Percentiles rank a stretch among this genome's conserved stretches.
Conservation (phyloP, 306 rosid genomes). For the Castanea mollissima region DNA sequence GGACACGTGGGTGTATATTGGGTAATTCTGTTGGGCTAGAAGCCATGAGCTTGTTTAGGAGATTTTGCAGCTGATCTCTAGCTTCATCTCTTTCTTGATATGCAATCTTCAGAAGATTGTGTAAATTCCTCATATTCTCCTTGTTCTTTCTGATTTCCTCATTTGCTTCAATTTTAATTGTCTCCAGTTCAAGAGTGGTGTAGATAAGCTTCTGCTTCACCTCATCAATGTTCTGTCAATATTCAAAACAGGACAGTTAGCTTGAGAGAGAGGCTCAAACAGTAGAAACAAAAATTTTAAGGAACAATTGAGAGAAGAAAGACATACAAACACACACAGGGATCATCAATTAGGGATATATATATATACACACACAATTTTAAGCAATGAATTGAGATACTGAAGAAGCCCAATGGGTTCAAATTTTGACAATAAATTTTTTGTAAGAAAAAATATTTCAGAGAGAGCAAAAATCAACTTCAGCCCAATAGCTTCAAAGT, state of each 20-base stretch:
- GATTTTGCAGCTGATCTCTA: conserved; percentile 42
- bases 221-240: conserved; percentile 41
- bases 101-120: conserved; percentile 37
- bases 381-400: neutral
- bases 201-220: conserved; percentile 46
- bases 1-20: conserved; percentile 12
- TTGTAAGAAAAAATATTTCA: neutral
- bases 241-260: conserved; percentile 18
- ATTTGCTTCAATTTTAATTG: conserved; percentile 29
- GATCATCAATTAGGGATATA: neutral
- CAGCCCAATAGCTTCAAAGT: neutral
- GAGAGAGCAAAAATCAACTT: neutral
- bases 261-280: neutral
- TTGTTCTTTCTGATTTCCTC: conserved; percentile 37
- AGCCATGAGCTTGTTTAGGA: conserved; percentile 25
- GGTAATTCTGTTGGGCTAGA: conserved; percentile 24
- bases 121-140: conserved; percentile 31
- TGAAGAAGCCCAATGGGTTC: neutral
- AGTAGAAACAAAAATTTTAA: neutral
- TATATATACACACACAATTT: neutral
- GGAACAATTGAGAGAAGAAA: neutral
- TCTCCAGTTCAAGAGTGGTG: conserved; percentile 43
- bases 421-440: neutral
- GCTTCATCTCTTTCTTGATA: conserved; percentile 67
- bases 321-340: neutral